Evolutionary conservation across 768 basidiomycete genomes (phyloP).

Genomic region (Kwoniella botswanensis): DNA sequence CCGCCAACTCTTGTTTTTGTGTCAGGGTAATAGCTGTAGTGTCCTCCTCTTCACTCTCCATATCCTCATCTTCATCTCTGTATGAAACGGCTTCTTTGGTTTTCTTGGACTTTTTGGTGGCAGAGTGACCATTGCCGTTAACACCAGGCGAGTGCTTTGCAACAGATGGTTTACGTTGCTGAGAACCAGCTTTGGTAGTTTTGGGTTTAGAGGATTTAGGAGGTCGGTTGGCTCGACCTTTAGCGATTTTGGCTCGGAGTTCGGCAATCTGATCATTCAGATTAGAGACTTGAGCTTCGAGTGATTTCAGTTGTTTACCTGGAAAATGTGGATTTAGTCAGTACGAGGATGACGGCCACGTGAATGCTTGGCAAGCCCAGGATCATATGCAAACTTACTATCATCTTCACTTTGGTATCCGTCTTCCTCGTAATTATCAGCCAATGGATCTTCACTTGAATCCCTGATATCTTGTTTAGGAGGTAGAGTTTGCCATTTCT

Average conservation of each 20-base stretch:
- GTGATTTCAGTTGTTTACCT: slow-evolving; percentile 17
- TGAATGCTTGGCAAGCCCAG: no score
- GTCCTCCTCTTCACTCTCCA: slow-evolving; percentile 43
- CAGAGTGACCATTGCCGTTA: slow-evolving; percentile 34
- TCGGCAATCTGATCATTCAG: slow-evolving; percentile 38
- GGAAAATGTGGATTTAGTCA: not conserved
- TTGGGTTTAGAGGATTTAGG: slow-evolving; percentile 30
- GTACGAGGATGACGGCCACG: no score
- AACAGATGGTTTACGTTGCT: slow-evolving; percentile 40
- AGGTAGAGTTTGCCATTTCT: slow-evolving; percentile 85
- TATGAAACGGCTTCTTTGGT: slow-evolving; percentile 38
- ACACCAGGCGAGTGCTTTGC: slow-evolving; percentile 39
- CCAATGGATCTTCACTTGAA: slow-evolving; percentile 62
- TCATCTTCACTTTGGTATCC: slow-evolving; percentile 68
- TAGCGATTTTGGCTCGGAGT: slow-evolving; percentile 36
- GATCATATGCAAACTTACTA: slow-evolving; percentile 64
- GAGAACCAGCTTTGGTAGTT: slow-evolving; percentile 27
- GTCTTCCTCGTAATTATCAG: slow-evolving; percentile 70
- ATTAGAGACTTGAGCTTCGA: slow-evolving; percentile 19
- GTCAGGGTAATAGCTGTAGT: slow-evolving; percentile 71
- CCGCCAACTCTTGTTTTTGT: slow-evolving; percentile 97
- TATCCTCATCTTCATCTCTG: slow-evolving; percentile 43
- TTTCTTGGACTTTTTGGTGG: slow-evolving; percentile 46
- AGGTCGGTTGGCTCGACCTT: slow-evolving; percentile 22
- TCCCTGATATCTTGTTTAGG: slow-evolving; percentile 60